phyloP scores from a whole-genome alignment of 495 filamentous ascomycete species.

The Penicillium psychrofluorescens region DNA sequence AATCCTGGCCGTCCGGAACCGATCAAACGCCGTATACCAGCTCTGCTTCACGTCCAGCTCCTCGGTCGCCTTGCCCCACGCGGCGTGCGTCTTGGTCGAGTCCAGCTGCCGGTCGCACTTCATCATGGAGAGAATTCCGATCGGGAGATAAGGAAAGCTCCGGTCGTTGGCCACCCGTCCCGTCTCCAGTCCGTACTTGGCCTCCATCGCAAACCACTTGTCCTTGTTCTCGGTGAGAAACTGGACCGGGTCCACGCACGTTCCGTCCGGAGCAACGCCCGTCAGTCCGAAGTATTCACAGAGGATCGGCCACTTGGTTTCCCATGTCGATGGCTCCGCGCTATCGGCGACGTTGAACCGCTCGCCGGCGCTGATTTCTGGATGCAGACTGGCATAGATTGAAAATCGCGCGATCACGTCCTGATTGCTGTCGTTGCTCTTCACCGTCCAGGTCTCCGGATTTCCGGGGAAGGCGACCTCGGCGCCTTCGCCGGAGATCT shows the following conservation, averaged over 20 bases:
- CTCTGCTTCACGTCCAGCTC: too few relatives aligned
- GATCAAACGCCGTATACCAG: too few relatives aligned
- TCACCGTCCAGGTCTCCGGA: constrained; percentile 8
- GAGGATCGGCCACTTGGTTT: constrained; percentile 11
- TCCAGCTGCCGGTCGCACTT: too few relatives aligned
- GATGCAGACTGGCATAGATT: constrained; percentile 27
- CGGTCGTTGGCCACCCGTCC: too few relatives aligned
- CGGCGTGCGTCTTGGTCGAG: too few relatives aligned
- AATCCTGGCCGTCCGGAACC: too few relatives aligned
- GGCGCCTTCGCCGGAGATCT: constrained; percentile 18
- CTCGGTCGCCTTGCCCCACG: too few relatives aligned
- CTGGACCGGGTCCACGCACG: neutral
- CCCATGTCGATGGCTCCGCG: constrained; percentile 23
- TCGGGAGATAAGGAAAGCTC: too few relatives aligned
- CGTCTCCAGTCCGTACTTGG: too few relatives aligned
- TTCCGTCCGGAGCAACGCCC: constrained; percentile 10
- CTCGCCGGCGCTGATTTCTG: constrained; percentile 41
- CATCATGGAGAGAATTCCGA: too few relatives aligned
- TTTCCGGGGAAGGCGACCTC: constrained; percentile 30
- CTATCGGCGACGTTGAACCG: constrained; percentile 53
- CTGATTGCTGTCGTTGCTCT: constrained; percentile 29
- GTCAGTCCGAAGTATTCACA: constrained; percentile 26
- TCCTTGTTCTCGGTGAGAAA: too few relatives aligned
- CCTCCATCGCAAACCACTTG: too few relatives aligned
- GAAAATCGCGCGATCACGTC: constrained; percentile 33